Evolutionary conservation across 2,329 filamentous ascomycete genomes (phyloP).

Genomic region (Talaromyces sp.): DNA sequence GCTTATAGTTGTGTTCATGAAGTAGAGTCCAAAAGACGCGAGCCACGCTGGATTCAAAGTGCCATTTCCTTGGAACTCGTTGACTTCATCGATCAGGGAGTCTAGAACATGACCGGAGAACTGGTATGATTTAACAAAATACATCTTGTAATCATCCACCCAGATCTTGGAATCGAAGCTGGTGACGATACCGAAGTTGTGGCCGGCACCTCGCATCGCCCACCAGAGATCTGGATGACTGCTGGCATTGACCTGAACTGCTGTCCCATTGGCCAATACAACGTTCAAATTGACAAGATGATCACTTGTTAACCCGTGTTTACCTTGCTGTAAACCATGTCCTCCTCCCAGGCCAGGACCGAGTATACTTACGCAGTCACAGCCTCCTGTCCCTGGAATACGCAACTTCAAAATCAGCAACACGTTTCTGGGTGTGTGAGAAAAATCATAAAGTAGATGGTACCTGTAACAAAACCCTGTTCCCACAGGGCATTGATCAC

Average conservation of each 20-base stretch:
- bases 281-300: not conserved
- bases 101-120: no score
- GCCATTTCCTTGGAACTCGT: no score
- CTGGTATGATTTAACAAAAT: no score
- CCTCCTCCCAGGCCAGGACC: not conserved
- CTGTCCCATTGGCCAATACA: not conserved
- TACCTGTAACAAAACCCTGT: not conserved
- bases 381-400: not conserved
- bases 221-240: conserved; percentile 46
- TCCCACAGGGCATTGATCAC: not conserved
- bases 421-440: no score
- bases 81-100: no score
- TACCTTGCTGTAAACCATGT: not conserved
- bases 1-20: no score
- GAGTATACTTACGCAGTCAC: not conserved
- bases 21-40: no score
- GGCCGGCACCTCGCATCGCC: conserved; percentile 49
- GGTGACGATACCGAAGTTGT: conserved; percentile 52
- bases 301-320: not conserved
- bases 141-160: no score
- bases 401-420: no score
- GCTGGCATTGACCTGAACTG: conserved; percentile 8
- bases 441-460: no score
- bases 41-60: no score
- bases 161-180: no score